Base-by-base conservation (phyloP, 768 basidiomycete genomes). In the Auriscalpium orientale region DNA sequence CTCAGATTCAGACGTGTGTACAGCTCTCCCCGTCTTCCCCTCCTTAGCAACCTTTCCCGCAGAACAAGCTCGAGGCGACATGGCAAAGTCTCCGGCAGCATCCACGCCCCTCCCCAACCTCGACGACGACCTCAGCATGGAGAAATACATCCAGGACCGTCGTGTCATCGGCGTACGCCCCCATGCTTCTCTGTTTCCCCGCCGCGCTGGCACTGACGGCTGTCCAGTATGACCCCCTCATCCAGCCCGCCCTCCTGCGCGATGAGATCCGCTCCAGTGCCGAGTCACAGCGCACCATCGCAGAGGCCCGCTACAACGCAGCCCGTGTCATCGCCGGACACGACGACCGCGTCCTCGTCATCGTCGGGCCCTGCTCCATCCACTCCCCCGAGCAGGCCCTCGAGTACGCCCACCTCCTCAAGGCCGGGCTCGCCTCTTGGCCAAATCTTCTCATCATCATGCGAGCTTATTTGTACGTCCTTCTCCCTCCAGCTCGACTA, bases 311-410 rank as follows among this genome's bases (percentile, higher is more conserved):
- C 59, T 87, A 82, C 75, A 77, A 78, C 58, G 81, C 91, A 0
- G 89, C 93, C 0, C 77, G 82, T 56, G 83, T 95, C 62, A 76
- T 94, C 35, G 82, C 89, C 0, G 93, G 94, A 21, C 81, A 83
- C 40, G 94, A 95, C 62, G 87, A 91, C 59, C 83, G 93, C 47
- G 60, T 98, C 2, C 76, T 98, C 45, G 93, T 98, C 65, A 78
- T 98, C 65, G 87, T 98, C 61, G 95, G 95, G 3, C 95, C 95
- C 22, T 98, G 95, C 75, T 93, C 91, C 0, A 97, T 98, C 59
- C 95, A 98, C 68, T 89, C 85, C 9, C 72, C 91, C 4, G 83
- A 85, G 52, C 90, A 94, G 69, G 95, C 94, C 2, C 71, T 91
- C 49, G 84, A 86, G 62, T 93, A 93, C 65, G 91, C 90, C 12